Evolutionary conservation across 2,329 filamentous ascomycete species (phyloP).

Genomic region (Talaromyces sp.): DNA sequence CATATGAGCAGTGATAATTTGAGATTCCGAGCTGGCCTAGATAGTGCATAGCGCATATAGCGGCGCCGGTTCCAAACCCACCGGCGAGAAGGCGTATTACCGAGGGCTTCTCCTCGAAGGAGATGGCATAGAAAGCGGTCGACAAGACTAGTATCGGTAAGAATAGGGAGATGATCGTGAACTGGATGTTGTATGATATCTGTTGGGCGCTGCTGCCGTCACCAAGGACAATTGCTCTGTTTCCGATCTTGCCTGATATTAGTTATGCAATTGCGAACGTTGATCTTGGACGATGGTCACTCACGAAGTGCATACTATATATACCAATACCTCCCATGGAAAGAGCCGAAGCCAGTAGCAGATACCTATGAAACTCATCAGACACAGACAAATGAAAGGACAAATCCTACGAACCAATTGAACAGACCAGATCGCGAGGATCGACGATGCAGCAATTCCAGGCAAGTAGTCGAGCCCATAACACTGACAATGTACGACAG

Average conservation of each 20-base stretch:
- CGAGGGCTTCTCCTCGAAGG: conserved; percentile 56
- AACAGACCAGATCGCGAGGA: conserved; percentile 65
- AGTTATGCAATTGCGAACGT: neutral
- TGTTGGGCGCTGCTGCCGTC: conserved; percentile 62
- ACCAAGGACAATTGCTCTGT: conserved; percentile 63
- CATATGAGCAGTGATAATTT: conserved; percentile 69
- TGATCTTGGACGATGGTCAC: conserved; percentile 54
- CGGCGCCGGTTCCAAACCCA: conserved; percentile 67
- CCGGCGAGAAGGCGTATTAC: conserved; percentile 60
- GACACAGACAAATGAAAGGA: neutral
- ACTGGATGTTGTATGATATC: conserved; percentile 68
- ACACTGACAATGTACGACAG: conserved; percentile 69
- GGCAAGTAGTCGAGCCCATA: conserved; percentile 70
- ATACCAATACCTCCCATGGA: conserved; percentile 72
- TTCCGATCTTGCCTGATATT: conserved; percentile 2
- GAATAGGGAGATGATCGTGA: conserved; percentile 74
- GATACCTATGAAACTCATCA: conserved; percentile 45
- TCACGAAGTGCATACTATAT: conserved; percentile 81
- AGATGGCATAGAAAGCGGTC: conserved; percentile 67
- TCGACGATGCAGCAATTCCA: conserved; percentile 76
- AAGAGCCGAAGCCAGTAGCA: conserved; percentile 62
- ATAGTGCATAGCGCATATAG: conserved; percentile 84
- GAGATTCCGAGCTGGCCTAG: conserved; percentile 77
- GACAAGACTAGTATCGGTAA: conserved; percentile 73
- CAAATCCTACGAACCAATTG: conserved; percentile 59